Evolutionary conservation across 2,329 filamentous ascomycete species (phyloP), one percentile per base, ranked within the genome.

Genomic region (Paracoccidioides lutzii): DNA sequence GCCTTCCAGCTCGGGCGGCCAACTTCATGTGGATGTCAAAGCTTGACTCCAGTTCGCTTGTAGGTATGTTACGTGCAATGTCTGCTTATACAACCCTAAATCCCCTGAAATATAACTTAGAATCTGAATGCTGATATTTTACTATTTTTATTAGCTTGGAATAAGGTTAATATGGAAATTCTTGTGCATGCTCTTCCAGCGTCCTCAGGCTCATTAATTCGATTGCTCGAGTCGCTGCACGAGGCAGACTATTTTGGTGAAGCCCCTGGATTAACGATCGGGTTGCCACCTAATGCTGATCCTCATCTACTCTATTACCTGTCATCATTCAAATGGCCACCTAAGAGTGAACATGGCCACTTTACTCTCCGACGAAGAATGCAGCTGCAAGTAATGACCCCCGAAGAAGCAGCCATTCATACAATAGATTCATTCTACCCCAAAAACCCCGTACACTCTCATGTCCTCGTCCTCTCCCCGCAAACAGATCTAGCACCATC

Each of bases 381-480:
- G 45, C 75, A 81, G 9, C 76, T 76, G 41, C 74, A 78, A 50
- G 75, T 75, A 49, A 65, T 85, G 59, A 82, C 76, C 5, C 78
- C 86, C 45, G 82, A 87, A 60, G 84, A 90, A 62, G 84, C 85
- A 55, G 83, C 88, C 0, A 75, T 85, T 14, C 82, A 85, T 30
- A 87, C 91, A 57, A 73, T 95, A 4, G 90, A 97, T 72, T 86
- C 88, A 0, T 95, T 95, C 68, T 97, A 90, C 78, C 90, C 93
- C 2, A 72, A 75, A 3, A 76, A 82, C 57, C 76, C 82, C 4
- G 67, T 69, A 2, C 71, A 81, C 53, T 84, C 84, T 8, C 89
- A 96, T 67, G 81, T 95, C 2, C 77, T 98, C n/a, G 72, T 96
- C 1, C 78, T 98, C 5, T 90, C 89, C 4, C 82, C 90, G 1